These are phyloP conservation scores for Pseudonectria foliicola DNA, from an alignment of 2,329 filamentous ascomycete species.

Conservation along the genomic window DNA sequence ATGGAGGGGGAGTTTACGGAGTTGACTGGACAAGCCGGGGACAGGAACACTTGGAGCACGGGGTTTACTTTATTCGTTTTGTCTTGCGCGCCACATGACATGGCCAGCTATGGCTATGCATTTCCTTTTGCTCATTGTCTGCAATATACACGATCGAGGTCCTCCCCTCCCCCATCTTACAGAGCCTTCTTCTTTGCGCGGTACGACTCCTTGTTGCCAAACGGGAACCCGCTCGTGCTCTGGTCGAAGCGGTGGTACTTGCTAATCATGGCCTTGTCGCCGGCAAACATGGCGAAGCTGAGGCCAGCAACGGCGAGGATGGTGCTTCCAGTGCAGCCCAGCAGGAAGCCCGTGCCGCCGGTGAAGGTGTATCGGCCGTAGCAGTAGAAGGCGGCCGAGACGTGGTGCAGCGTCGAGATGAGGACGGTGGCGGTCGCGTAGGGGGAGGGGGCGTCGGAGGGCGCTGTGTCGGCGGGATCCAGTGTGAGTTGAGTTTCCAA, in stretches of 20 bases:
- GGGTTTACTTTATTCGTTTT: too few species aligned
- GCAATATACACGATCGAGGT: too few species aligned
- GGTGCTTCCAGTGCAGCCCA: conserved; percentile 52
- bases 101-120: too few species aligned
- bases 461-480: conserved; percentile 9
- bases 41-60: background rate
- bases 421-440: conserved; percentile 60
- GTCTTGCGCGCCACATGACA: too few species aligned
- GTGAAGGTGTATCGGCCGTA: conserved; percentile 59
- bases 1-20: background rate
- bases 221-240: conserved; percentile 33
- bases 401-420: conserved; percentile 61
- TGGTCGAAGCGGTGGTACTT: conserved; percentile 31
- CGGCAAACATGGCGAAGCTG: conserved; percentile 30
- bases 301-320: conserved; percentile 49
- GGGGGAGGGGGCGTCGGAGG: conserved; percentile 44
- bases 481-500: too few species aligned
- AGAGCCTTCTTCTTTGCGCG: conserved; percentile 32
- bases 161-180: conserved; percentile 10
- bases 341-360: conserved; percentile 49
- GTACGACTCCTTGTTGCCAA: conserved; percentile 31
- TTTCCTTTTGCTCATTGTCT: too few species aligned
- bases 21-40: background rate
- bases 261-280: conserved; percentile 30
- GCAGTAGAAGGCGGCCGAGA: conserved; percentile 53